phyloP scores from a whole-genome alignment of 305 asterid genomes.

The Plantago coronopus region DNA sequence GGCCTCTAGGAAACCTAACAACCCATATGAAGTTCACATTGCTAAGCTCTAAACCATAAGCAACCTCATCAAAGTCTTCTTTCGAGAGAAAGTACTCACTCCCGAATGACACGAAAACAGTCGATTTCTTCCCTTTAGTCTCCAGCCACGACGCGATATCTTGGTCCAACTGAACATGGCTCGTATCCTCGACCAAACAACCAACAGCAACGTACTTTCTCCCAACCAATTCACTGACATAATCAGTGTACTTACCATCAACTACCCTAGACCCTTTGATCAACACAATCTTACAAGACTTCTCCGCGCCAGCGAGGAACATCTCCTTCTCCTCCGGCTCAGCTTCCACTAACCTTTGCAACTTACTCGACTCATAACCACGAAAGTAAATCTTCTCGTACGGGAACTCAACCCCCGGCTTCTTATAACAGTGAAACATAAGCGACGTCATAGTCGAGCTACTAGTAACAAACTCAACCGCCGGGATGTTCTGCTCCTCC shows the following conservation, averaged over 20 bases:
- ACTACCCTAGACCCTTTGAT: constrained; percentile 38
- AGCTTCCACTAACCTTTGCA: no score
- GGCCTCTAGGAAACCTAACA: constrained; percentile 37
- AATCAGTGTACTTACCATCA: constrained; percentile 35
- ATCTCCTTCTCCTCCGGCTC: constrained; percentile 15
- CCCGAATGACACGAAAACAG: constrained; percentile 47
- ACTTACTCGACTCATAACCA: constrained; percentile 17
- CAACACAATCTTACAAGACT: constrained; percentile 30
- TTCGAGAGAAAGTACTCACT: constrained; percentile 40
- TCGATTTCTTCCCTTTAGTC: constrained; percentile 24
- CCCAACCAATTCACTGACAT: constrained; percentile 23
- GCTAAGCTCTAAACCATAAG: constrained; percentile 41
- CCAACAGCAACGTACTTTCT: constrained; percentile 39
- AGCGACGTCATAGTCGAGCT: constrained; percentile 36
- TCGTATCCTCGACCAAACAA: constrained; percentile 35
- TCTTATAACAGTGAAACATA: constrained; percentile 28
- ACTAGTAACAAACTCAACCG: constrained; percentile 38
- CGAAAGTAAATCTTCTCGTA: constrained; percentile 22
- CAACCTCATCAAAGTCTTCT: constrained; percentile 36
- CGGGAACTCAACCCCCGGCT: constrained; percentile 19
- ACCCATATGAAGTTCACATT: constrained; percentile 48
- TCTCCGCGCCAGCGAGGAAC: constrained; percentile 13
- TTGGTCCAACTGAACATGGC: constrained; percentile 6
- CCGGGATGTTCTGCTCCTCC: constrained; percentile 15
- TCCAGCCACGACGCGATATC: constrained; percentile 29